Percentiles rank a stretch among this genome's conserved stretches.
These are phyloP conservation scores for Diaporthe capsici DNA, from an alignment of 2,329 filamentous ascomycete genomes.

Conservation along the genomic window DNA sequence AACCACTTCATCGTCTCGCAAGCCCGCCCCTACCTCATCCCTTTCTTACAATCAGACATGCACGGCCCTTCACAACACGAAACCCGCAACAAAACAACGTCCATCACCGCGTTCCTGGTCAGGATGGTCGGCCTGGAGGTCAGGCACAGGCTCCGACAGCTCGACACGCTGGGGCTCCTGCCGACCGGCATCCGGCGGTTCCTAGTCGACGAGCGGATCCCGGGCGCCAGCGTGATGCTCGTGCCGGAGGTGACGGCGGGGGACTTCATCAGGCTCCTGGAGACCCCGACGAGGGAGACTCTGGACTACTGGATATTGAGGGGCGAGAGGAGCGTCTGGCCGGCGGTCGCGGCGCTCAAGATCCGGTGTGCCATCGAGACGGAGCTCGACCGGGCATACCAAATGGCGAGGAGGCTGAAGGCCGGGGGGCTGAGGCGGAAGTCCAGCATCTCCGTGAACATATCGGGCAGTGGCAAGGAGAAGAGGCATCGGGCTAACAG, in stretches of 20 bases:
- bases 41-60: conserved; percentile 85
- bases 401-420: conserved; percentile 77
- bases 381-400: conserved; percentile 88
- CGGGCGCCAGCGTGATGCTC: conserved; percentile 82
- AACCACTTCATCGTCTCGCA: conserved; percentile 97
- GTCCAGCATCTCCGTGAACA: conserved; percentile 51
- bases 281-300: conserved; percentile 82
- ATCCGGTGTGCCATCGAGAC: conserved; percentile 89
- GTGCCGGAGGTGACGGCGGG: conserved; percentile 81
- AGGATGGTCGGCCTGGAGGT: conserved; percentile 82
- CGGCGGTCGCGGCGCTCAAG: conserved; percentile 84
- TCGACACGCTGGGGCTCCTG: conserved; percentile 82
- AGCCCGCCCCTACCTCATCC: conserved; percentile 89
- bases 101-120: conserved; percentile 70
- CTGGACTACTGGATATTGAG: conserved; percentile 88
- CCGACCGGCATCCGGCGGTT: conserved; percentile 80
- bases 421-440: conserved; percentile 65
- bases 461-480: conserved; percentile 41
- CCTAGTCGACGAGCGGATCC: conserved; percentile 85
- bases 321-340: conserved; percentile 93
- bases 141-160: conserved; percentile 83
- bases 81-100: conserved; percentile 71
- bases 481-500: conserved; percentile 44
- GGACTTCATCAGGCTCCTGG: conserved; percentile 85
- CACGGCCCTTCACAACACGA: conserved; percentile 78